A percentile compares a stretch with the other conserved stretches of the same genome.
Conservation (phyloP, 129 eudicot genomes). For the Scalesia atractyloides region DNA sequence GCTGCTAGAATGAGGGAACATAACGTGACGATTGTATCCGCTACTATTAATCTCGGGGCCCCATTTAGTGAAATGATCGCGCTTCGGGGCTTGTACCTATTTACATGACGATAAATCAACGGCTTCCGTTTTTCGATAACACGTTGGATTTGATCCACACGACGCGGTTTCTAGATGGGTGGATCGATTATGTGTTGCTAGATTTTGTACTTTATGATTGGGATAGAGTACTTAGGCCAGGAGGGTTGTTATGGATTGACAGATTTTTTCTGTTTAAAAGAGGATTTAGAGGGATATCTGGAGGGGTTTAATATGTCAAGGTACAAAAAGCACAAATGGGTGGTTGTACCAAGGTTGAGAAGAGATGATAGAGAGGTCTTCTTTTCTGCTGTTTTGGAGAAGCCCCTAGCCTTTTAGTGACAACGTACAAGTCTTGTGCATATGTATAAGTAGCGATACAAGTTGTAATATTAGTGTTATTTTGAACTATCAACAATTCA, state of each 20-base stretch:
- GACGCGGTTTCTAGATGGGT: slow-evolving; percentile 74
- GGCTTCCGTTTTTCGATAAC: slow-evolving; percentile 77
- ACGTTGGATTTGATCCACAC: slow-evolving; percentile 75
- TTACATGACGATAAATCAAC: slow-evolving; percentile 67
- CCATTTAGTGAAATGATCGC: slow-evolving; percentile 76
- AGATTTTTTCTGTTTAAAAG: slow-evolving; percentile 71
- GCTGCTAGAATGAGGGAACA: slow-evolving; percentile 74
- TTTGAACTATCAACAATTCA: neutral
- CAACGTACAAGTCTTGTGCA: slow-evolving; percentile 1
- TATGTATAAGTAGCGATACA: neutral
- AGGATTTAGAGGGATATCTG: slow-evolving; percentile 67
- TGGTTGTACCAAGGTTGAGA: slow-evolving; percentile 66
- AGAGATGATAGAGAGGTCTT: slow-evolving; percentile 61
- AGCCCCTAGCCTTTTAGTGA: slow-evolving; percentile 66
- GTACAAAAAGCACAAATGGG: slow-evolving; percentile 66
- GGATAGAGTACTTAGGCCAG: slow-evolving; percentile 83
- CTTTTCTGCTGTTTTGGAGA: slow-evolving; percentile 76
- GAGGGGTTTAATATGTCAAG: slow-evolving; percentile 57
- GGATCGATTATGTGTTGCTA: slow-evolving; percentile 67
- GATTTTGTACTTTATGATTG: slow-evolving; percentile 71
- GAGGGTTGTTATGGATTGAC: slow-evolving; percentile 78
- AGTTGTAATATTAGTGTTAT: neutral
- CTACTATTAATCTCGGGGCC: slow-evolving; percentile 63
- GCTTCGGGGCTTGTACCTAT: slow-evolving; percentile 62
- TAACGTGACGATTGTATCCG: slow-evolving; percentile 60